Conservation (phyloP, 495 filamentous ascomycete genomes). For the Penicillium subrubescens region DNA sequence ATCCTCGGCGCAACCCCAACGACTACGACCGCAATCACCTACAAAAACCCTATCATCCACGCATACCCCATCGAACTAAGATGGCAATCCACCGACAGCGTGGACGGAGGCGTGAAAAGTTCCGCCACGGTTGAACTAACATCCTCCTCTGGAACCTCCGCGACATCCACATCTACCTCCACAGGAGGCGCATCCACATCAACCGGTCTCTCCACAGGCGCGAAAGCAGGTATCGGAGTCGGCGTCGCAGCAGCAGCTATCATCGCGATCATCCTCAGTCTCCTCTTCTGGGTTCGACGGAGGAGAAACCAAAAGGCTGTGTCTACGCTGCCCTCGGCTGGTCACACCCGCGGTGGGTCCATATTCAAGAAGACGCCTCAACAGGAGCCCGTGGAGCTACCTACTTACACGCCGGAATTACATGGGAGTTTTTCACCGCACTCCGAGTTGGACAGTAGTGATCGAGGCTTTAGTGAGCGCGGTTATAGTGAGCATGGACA, state of each 20-base stretch:
- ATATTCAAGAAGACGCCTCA: background rate
- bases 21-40: background rate
- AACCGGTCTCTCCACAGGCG: background rate
- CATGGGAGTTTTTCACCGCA: background rate
- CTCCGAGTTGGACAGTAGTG: background rate
- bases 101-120: background rate
- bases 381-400: slow-evolving; percentile 1
- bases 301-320: background rate
- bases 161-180: background rate
- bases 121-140: background rate
- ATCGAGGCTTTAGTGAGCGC: background rate
- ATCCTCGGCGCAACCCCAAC: slow-evolving; percentile 1
- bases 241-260: background rate
- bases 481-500: background rate
- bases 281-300: background rate
- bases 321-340: background rate
- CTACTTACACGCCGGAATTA: background rate
- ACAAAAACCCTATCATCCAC: background rate
- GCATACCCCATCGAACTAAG: slow-evolving; percentile 1
- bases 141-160: background rate
- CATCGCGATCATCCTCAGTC: background rate
- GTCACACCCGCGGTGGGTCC: background rate
- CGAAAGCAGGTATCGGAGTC: background rate
- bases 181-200: background rate
- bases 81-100: slow-evolving; percentile 5